Base-by-base conservation (phyloP, 2,329 filamentous ascomycete genomes). In the Amauroascus verrucosus region DNA sequence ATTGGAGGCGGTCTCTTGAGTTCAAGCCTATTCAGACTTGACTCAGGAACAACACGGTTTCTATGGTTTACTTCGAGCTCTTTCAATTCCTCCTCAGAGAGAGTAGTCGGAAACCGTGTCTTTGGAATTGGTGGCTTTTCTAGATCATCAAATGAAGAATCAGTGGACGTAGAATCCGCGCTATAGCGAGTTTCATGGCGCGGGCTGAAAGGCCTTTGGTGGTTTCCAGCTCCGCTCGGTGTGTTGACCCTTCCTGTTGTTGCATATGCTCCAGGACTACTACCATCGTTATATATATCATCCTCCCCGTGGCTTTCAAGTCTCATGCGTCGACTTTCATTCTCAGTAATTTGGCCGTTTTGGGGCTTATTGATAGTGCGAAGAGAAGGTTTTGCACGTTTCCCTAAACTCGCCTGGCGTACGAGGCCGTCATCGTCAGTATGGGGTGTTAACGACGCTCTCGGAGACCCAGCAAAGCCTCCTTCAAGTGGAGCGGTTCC, bases 1-100 rank as follows among this genome's bases (percentile, higher is more conserved):
- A 96, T 73, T 33, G 80, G 81, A 2, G 88, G 86, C 30, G 91
- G 90, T 55, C 70, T 65, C 49, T 63, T 68, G 37, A 61, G 64
- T 16, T 63, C 61, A 18, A 68, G 69, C 37, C 67, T 64, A 56
- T 64, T 72, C 48, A 68, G 64, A 54, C 69, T 71, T 6, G 66
- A 65, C 6, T 63, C 65, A 7, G 64, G 60, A 38, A 35, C 56
- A 59, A 3, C 60, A 13, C 32, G 40, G 6, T 14, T 52, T 18
- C 50, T 62, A 61, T 49, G 65, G 65, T 54, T 63, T 59, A 35
- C 62, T 54, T 20, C 57, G 58, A 14, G 51, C 52, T 41, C 51
- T 55, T 44, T 61, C 51, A 46, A 60, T n/a, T 53, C 44, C 30
- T 48, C 40, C 43, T 47, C 46, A 16, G 53, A 53, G 6, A 37